Percentiles rank a stretch among this genome's conserved stretches.
These are phyloP conservation scores for Austroboletus sp. DNA, from an alignment of 1,284 basidiomycete genomes.

Conservation along the genomic window DNA sequence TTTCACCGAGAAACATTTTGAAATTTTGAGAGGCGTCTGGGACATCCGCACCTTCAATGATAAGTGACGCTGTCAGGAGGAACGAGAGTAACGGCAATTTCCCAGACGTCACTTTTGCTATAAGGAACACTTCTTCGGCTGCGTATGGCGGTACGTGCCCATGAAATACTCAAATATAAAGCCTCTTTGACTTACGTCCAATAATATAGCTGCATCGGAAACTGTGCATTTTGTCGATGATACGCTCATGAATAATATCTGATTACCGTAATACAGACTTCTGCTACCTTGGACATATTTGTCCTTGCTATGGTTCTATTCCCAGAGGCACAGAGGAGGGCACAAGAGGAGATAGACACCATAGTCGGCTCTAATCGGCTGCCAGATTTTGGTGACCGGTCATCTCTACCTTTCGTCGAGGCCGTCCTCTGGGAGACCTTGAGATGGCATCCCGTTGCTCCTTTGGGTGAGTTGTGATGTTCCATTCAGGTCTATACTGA, in stretches of 20 bases:
- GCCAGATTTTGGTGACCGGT: slow-evolving; percentile 38
- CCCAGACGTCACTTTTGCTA: slow-evolving; percentile 17
- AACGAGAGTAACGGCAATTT: slow-evolving; percentile 17
- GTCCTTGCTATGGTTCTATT: slow-evolving; percentile 48
- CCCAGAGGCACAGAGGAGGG: slow-evolving; percentile 39
- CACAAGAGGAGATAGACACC: slow-evolving; percentile 42
- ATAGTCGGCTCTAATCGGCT: slow-evolving; percentile 35
- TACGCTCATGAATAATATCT: not conserved
- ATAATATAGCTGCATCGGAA: slow-evolving; percentile 21
- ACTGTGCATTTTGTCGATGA: slow-evolving; percentile 13
- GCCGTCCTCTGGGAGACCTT: slow-evolving; percentile 49
- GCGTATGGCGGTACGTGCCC: slow-evolving; percentile 25
- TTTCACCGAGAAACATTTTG: not conserved
- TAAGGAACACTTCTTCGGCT: slow-evolving; percentile 20
- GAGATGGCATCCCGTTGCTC: slow-evolving; percentile 44
- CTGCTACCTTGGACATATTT: slow-evolving; percentile 41
- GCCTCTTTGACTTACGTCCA: slow-evolving; percentile 2
- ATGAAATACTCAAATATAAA: not conserved
- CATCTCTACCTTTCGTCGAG: slow-evolving; percentile 41
- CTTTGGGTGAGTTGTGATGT: slow-evolving; percentile 35
- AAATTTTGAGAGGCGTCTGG: slow-evolving; percentile 15
- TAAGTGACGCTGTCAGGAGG: slow-evolving; percentile 18
- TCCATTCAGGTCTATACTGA: slow-evolving; percentile 1
- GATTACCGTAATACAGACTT: slow-evolving; percentile 33
- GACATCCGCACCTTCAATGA: slow-evolving; percentile 16